A percentile compares a stretch with the other conserved stretches of the same genome.
Conservation (phyloP, 1,284 basidiomycete species). For the Bjerkandera adusta region DNA sequence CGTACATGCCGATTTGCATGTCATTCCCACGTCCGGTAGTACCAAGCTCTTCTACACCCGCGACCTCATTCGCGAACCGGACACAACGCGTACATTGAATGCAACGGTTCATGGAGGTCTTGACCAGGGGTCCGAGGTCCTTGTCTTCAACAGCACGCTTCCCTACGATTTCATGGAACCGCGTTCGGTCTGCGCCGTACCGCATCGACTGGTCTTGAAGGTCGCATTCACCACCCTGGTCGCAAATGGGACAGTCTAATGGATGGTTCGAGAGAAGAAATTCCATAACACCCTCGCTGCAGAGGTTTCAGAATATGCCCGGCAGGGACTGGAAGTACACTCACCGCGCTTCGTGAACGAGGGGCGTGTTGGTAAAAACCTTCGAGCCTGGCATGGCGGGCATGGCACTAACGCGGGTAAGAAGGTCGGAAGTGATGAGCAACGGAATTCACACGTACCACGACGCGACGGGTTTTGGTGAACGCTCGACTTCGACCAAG, state of each 20-base stretch:
- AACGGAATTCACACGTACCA: slow-evolving; percentile 55
- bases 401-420: slow-evolving; percentile 72
- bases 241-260: slow-evolving; percentile 97
- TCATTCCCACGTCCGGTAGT: slow-evolving; percentile 98
- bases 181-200: slow-evolving; percentile 94
- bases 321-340: slow-evolving; percentile 18
- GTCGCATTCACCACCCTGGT: slow-evolving; percentile 98
- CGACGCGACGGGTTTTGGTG: slow-evolving; percentile 90
- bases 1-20: slow-evolving; percentile 98
- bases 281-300: slow-evolving; percentile 97
- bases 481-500: slow-evolving; percentile 93
- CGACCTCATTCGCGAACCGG: slow-evolving; percentile 98
- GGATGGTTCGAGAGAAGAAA: slow-evolving; percentile 98
- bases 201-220: slow-evolving; percentile 99
- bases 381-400: slow-evolving; percentile 97
- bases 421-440: slow-evolving; percentile 1
- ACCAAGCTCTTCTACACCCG: slow-evolving; percentile 96
- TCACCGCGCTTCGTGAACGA: slow-evolving; percentile 92
- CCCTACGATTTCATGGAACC: slow-evolving; percentile 97
- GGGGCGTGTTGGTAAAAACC: slow-evolving; percentile 94
- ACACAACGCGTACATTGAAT: slow-evolving; percentile 99
- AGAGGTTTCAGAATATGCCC: slow-evolving; percentile 19
- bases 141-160: slow-evolving; percentile 99
- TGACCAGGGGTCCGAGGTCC: slow-evolving; percentile 96
- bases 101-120: slow-evolving; percentile 99